Conservation (phyloP, 345 rosid species). For the Ceriops tagal region DNA sequence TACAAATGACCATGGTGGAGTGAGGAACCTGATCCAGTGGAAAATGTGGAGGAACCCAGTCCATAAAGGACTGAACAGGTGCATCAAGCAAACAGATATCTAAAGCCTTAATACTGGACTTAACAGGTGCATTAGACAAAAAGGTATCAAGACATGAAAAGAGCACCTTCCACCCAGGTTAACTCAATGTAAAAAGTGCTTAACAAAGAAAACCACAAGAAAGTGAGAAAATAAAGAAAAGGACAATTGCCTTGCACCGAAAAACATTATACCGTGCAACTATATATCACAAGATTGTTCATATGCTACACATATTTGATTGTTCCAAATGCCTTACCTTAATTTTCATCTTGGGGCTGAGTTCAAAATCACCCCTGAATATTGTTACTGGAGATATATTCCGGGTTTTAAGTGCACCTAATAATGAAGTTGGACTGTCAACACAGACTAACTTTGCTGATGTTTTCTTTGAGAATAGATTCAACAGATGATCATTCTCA, state of each 20-base stretch:
- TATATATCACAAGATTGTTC: neutral
- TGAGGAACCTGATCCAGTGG: too few species aligned
- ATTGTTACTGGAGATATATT: slow-evolving; percentile 67
- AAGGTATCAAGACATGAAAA: too few species aligned
- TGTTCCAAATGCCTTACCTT: slow-evolving; percentile 48
- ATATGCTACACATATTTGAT: neutral
- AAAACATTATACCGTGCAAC: neutral
- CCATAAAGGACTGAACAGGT: too few species aligned
- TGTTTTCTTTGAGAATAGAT: slow-evolving; percentile 55
- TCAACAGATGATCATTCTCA: slow-evolving; percentile 73
- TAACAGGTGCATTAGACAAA: too few species aligned
- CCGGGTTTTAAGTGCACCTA: slow-evolving; percentile 79
- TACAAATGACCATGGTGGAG: too few species aligned
- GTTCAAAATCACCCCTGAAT: slow-evolving; percentile 86
- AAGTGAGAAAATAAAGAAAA: neutral
- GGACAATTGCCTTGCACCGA: too few species aligned
- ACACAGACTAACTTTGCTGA: slow-evolving; percentile 52
- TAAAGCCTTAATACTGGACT: too few species aligned
- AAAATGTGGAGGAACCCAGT: too few species aligned
- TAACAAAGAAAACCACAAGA: neutral
- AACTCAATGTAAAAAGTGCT: neutral
- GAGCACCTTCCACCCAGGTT: neutral
- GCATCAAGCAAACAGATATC: too few species aligned
- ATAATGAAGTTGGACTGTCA: slow-evolving; percentile 66
- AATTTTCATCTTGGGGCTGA: slow-evolving; percentile 63